A percentile compares a stretch with the other conserved stretches of the same genome.
These are phyloP conservation scores for Magnolia changhungtana DNA, from an alignment of 164 flowering plant genomes.

Conservation along the genomic window DNA sequence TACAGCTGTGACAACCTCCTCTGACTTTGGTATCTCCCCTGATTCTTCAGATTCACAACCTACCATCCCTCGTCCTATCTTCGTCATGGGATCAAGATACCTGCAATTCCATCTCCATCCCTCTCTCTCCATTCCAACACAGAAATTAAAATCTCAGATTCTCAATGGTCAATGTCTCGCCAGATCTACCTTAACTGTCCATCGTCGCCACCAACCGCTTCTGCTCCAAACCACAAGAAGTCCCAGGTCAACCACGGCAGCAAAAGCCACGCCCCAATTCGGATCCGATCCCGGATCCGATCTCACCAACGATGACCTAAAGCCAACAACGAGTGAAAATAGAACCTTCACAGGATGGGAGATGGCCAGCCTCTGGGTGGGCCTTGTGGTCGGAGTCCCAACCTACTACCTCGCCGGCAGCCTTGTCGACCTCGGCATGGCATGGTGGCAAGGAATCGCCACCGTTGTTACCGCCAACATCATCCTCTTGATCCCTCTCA, in stretches of 20 bases:
- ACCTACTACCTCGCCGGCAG: constrained; percentile 86
- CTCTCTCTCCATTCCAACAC: constrained; percentile 17
- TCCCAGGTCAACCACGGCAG: neutral
- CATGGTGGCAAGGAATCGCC: constrained; percentile 93
- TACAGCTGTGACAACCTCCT: neutral
- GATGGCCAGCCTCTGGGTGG: constrained; percentile 24
- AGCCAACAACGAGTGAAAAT: constrained; percentile 43
- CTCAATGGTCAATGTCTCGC: neutral
- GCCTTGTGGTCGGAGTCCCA: constrained; percentile 85
- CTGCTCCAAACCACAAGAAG: neutral
- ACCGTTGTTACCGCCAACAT: constrained; percentile 78
- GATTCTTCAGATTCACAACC: neutral
- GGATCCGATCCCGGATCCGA: constrained; percentile 5
- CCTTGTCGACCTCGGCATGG: constrained; percentile 93
- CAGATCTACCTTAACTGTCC: neutral
- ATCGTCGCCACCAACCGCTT: neutral
- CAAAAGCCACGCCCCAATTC: neutral
- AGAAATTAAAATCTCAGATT: constrained; percentile 7
- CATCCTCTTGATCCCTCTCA: constrained; percentile 53
- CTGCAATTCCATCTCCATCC: constrained; percentile 38
- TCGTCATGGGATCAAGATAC: constrained; percentile 41
- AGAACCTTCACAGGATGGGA: constrained; percentile 52
- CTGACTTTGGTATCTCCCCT: neutral
- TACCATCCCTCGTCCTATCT: neutral
- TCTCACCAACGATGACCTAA: constrained; percentile 68